These are phyloP conservation scores for Leccinum pseudoinsigne DNA, from an alignment of 1,284 basidiomycete genomes.

Conservation along the genomic window DNA sequence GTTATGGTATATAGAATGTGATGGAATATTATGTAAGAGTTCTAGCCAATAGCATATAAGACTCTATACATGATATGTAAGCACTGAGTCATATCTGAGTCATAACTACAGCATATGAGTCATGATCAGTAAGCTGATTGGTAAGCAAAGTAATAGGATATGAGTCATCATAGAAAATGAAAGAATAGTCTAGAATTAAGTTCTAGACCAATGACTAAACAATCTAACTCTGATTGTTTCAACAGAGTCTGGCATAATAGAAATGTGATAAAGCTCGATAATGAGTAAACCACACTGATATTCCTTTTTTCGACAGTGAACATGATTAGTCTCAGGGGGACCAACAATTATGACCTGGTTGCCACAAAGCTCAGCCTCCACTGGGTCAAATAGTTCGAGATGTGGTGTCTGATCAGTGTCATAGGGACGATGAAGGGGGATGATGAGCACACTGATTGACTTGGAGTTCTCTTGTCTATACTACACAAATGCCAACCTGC, in stretches of 20 bases:
- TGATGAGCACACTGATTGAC: neutral
- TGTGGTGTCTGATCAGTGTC: neutral
- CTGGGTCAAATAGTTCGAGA: neutral
- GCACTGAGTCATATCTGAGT: no score
- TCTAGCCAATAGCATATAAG: no score
- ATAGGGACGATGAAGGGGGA: neutral
- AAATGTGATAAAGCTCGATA: neutral
- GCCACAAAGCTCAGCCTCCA: neutral
- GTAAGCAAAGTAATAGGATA: no score
- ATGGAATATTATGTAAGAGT: no score
- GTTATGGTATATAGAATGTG: no score
- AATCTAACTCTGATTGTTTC: no score
- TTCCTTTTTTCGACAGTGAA: neutral
- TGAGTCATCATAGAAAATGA: no score
- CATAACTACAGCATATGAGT: no score
- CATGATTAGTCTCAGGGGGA: neutral
- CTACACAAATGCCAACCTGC: neutral
- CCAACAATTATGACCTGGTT: neutral
- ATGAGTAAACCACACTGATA: neutral
- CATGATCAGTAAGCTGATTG: no score
- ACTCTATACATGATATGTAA: no score
- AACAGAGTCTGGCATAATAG: neutral
- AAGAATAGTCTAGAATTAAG: no score
- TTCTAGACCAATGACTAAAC: no score
- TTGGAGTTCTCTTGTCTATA: neutral